Conservation (phyloP, 2,329 filamentous ascomycete species). For the Aureobasidium sp. region DNA sequence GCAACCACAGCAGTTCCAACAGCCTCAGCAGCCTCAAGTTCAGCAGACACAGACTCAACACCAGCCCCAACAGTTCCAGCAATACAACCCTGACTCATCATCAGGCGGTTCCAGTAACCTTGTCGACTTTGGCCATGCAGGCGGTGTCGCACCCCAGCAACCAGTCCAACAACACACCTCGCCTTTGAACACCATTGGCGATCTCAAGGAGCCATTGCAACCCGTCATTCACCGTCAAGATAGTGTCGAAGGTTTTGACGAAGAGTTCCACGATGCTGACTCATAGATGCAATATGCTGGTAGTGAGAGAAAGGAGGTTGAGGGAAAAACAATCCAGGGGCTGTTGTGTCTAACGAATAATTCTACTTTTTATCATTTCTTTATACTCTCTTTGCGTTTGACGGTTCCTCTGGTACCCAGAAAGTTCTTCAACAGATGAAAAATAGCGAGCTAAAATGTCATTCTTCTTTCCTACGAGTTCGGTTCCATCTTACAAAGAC, state of each 20-base stretch:
- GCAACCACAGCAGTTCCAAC: neutral
- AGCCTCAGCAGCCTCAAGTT: neutral
- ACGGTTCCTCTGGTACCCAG: neutral
- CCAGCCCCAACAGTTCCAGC: neutral
- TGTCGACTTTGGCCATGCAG: slow-evolving; percentile 27
- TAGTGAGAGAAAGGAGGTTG: neutral
- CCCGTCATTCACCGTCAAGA: slow-evolving; percentile 27
- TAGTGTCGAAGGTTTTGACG: slow-evolving; percentile 34
- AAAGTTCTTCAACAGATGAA: neutral
- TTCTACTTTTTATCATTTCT: neutral
- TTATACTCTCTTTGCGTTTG: neutral
- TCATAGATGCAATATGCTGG: neutral
- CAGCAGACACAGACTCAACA: neutral
- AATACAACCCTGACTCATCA: neutral
- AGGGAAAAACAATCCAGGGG: too few relatives aligned
- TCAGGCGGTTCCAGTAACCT: slow-evolving; percentile 5
- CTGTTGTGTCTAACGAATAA: neutral
- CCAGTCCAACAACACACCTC: slow-evolving; percentile 9
- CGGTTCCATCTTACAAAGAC: too few relatives aligned
- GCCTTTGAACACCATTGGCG: slow-evolving; percentile 3
- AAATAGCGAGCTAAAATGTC: neutral
- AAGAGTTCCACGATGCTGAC: slow-evolving; percentile 42
- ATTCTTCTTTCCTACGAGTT: neutral
- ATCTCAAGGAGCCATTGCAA: slow-evolving; percentile 14
- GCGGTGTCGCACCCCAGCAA: slow-evolving; percentile 23